Base-by-base conservation (phyloP, 805 yeast genomes). In the Hanseniaspora mollemarum region DNA sequence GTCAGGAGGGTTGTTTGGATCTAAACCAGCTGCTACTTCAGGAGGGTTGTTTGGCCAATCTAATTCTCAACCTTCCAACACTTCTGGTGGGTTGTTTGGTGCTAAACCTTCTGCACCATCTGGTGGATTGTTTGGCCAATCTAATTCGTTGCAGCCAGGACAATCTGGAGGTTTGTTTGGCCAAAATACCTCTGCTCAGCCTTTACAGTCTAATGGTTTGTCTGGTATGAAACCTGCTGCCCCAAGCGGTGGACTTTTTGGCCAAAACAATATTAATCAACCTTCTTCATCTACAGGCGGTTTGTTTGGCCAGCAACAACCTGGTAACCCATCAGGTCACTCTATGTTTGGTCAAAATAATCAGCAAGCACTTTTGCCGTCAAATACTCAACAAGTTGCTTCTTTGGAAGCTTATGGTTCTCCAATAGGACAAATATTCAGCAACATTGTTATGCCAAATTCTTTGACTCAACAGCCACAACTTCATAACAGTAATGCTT, bases 321-420 rank as follows among this genome's bases (percentile, higher is more conserved):
- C 54, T 32, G 52, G 55, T 26, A 28, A 38, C 51, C 42, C 36
- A 10, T 60, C 60, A 32, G 46, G 46, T 21, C 21, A n/a, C n/a
- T n/a, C n/a, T n/a, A n/a, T 42, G 10, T 42, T 32, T 42, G 48
- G 46, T 8, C 56, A 53, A 22, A 58, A n/a, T n/a, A n/a, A 56
- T 43, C 65, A 55, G 53, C 63, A 56, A 49, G 65, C 58, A 35
- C 64, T 64, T 24, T 58, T 55, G 46, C 55, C 67, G 49, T 66
- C 72, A 39, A 57, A 67, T 29, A 61, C 67, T 49, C 70, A 67
- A 52, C 71, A 72, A 53, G 43, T 44, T 40, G 33, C 48, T 19
- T 51, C 49, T 25, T 41, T 43, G 29, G 77, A 82, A 61, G 95
- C 96, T 40, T 88, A 85, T 61, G 94, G 95, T 1, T 24, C 51